These are phyloP conservation scores for Berkeleyomyces rouxiae DNA, from an alignment of 2,329 filamentous ascomycete species.

Conservation along the genomic window DNA sequence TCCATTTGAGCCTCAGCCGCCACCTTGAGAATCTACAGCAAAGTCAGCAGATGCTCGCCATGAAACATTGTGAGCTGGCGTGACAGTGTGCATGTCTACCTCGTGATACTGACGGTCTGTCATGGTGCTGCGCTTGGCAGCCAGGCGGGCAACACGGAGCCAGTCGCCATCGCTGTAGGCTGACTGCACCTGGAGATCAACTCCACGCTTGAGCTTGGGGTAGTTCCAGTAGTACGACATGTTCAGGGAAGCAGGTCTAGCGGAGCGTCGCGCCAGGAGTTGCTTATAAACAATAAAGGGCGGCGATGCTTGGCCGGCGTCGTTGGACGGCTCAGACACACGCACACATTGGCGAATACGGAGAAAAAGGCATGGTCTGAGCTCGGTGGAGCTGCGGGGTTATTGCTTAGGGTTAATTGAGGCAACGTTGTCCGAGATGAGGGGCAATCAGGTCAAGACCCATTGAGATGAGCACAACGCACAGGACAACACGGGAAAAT, in stretches of 20 bases:
- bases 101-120: constrained; percentile 39
- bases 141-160: constrained; percentile 32
- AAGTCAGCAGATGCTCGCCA: background rate
- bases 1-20: constrained; percentile 7
- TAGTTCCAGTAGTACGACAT: constrained; percentile 10
- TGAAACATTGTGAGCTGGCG: background rate
- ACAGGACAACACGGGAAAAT: background rate
- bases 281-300: background rate
- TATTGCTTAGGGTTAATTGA: background rate
- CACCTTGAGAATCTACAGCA: constrained; percentile 5
- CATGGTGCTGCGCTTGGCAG: constrained; percentile 31
- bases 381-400: background rate
- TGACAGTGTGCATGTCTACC: constrained; percentile 21
- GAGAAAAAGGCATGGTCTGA: background rate
- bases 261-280: background rate
- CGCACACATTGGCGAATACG: background rate
- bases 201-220: constrained; percentile 30
- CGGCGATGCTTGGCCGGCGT: background rate
- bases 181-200: constrained; percentile 37
- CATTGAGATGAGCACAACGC: background rate
- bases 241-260: background rate
- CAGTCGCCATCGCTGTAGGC: constrained; percentile 40
- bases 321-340: background rate
- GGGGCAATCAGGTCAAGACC: background rate
- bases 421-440: background rate